phyloP scores from a whole-genome alignment of 2,329 filamentous ascomycete species.

The Fusarium robinianum region DNA sequence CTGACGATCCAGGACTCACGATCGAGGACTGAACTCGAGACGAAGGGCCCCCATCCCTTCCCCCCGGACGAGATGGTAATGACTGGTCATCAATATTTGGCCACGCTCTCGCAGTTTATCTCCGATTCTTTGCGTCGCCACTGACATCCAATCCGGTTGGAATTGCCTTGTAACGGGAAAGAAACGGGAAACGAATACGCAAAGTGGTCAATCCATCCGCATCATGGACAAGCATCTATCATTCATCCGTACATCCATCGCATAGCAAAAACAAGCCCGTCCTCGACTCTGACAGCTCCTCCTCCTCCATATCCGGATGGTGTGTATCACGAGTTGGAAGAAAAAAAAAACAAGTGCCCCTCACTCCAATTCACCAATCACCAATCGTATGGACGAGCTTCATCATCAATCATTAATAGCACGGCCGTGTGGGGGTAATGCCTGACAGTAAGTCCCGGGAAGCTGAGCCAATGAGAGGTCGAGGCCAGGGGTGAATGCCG shows the following conservation, averaged over 20 bases:
- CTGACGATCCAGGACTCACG: slow-evolving; percentile 27
- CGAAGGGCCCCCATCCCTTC: not conserved
- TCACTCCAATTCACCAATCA: slow-evolving; percentile 14
- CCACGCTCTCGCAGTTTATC: slow-evolving; percentile 3
- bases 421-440: slow-evolving; percentile 16
- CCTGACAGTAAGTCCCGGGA: slow-evolving; percentile 4
- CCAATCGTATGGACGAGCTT: slow-evolving; percentile 10
- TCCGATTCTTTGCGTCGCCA: slow-evolving; percentile 7
- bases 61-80: not conserved
- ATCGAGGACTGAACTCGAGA: slow-evolving; percentile 4
- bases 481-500: slow-evolving; percentile 4
- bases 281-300: too few relatives aligned
- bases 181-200: too few relatives aligned
- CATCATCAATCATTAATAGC: slow-evolving; percentile 22
- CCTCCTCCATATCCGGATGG: too few relatives aligned
- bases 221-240: slow-evolving; percentile 10
- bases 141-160: not conserved
- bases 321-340: slow-evolving; percentile 11
- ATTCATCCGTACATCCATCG: too few relatives aligned
- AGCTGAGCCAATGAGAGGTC: slow-evolving; percentile 16
- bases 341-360: slow-evolving; percentile 3
- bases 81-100: slow-evolving; percentile 2
- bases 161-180: not conserved
- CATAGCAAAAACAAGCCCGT: too few relatives aligned
- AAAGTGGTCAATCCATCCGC: not conserved